phyloP scores from a whole-genome alignment of 495 filamentous ascomycete species.

The Trichoderma reesei region DNA sequence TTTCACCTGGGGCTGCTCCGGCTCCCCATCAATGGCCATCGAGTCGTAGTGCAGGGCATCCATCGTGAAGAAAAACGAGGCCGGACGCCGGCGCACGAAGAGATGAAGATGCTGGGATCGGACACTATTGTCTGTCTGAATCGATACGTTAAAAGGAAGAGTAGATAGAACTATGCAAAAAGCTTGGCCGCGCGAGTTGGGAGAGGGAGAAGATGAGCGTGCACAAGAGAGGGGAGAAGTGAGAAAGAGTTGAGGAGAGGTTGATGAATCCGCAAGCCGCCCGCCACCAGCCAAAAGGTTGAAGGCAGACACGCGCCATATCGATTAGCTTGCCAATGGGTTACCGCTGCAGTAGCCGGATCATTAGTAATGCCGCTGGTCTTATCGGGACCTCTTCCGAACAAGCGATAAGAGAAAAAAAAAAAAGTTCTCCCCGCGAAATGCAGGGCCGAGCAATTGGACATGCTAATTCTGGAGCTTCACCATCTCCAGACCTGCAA shows the following conservation, averaged over 20 bases:
- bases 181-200: too few relatives aligned
- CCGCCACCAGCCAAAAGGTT: not conserved
- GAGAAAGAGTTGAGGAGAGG: not conserved
- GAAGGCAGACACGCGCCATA: not conserved
- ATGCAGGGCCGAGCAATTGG: not conserved
- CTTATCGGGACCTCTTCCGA: not conserved
- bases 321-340: too few relatives aligned
- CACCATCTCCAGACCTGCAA: too few relatives aligned
- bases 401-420: constrained; percentile 8
- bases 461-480: not conserved
- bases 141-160: too few relatives aligned
- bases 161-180: constrained; percentile 1
- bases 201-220: constrained; percentile 6
- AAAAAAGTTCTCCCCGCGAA: constrained; percentile 6
- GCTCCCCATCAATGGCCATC: constrained; percentile 52
- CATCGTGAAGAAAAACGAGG: constrained; percentile 9
- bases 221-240: not conserved
- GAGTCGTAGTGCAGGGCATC: constrained; percentile 54
- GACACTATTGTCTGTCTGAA: not conserved
- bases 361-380: constrained; percentile 3
- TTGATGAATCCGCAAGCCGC: too few relatives aligned
- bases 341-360: not conserved
- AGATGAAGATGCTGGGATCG: constrained; percentile 6
- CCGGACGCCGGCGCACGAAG: constrained; percentile 13
- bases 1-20: constrained; percentile 57